Evolutionary conservation across 2,329 filamentous ascomycete genomes (phyloP).

Genomic region (Cordyceps cicadae): DNA sequence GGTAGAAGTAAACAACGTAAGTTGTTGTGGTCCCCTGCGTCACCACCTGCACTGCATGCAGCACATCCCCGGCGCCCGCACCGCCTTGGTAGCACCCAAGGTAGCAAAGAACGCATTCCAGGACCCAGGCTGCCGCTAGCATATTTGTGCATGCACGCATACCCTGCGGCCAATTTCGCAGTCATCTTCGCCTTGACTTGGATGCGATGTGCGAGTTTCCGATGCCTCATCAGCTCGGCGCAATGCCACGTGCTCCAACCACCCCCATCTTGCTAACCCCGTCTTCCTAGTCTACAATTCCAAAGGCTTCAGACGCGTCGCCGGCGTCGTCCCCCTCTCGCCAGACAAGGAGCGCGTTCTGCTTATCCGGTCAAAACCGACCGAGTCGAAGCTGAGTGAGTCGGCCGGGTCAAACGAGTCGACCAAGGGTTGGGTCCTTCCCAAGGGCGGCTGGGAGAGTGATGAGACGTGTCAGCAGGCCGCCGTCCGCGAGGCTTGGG

Average conservation of each 20-base stretch:
- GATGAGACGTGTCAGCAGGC: slow-evolving; percentile 84
- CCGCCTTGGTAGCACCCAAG: not conserved
- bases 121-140: not conserved
- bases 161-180: not conserved
- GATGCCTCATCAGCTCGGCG: not conserved
- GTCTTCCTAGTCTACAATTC: slow-evolving; percentile 67
- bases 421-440: slow-evolving; percentile 90
- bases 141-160: slow-evolving; percentile 5
- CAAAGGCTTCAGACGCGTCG: slow-evolving; percentile 88
- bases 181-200: not conserved
- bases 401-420: slow-evolving; percentile 43
- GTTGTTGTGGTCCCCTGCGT: slow-evolving; percentile 29
- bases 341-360: slow-evolving; percentile 80
- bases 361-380: slow-evolving; percentile 51
- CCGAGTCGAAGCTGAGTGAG: too few relatives aligned
- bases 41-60: not conserved
- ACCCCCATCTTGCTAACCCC: not conserved
- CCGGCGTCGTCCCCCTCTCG: slow-evolving; percentile 85
- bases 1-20: slow-evolving; percentile 75
- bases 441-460: slow-evolving; percentile 95
- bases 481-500: slow-evolving; percentile 89
- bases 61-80: not conserved
- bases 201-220: slow-evolving; percentile 10
- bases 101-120: not conserved
- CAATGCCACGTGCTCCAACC: slow-evolving; percentile 12